Conservation (phyloP, 2,329 filamentous ascomycete genomes). For the Cadophora gregata region DNA sequence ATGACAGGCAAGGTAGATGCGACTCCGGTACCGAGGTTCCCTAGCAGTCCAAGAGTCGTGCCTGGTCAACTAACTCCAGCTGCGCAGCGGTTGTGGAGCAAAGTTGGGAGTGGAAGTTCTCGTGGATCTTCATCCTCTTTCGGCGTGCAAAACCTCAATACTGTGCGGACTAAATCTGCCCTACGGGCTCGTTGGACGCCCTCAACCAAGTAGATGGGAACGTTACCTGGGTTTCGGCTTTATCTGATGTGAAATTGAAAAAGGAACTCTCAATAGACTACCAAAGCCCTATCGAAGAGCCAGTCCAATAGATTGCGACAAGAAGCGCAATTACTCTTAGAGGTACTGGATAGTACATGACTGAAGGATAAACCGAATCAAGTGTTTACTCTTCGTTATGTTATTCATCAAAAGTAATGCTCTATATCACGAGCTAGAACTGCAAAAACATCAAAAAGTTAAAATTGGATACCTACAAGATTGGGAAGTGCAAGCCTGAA, state of each 20-base stretch:
- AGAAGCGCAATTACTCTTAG: not conserved
- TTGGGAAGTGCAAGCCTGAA: too few relatives aligned
- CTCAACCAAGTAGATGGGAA: constrained; percentile 24
- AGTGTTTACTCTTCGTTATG: too few relatives aligned
- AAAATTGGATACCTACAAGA: too few relatives aligned
- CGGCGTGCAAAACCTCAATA: constrained; percentile 38
- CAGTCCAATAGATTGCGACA: not conserved
- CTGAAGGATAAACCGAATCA: too few relatives aligned
- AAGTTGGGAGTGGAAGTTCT: constrained; percentile 55
- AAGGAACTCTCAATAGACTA: not conserved
- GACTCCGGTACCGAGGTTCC: constrained; percentile 72
- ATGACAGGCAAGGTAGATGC: constrained; percentile 63
- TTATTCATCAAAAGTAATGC: too few relatives aligned
- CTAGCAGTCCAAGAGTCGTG: constrained; percentile 64
- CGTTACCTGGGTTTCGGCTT: too few relatives aligned
- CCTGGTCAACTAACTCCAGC: constrained; percentile 72
- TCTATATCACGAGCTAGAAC: too few relatives aligned
- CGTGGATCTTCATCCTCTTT: constrained; percentile 40
- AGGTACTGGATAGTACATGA: too few relatives aligned
- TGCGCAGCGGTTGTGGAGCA: constrained; percentile 70
- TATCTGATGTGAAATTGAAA: constrained; percentile 1
- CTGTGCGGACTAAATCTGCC: constrained; percentile 39
- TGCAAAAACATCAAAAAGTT: too few relatives aligned
- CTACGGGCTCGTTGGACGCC: constrained; percentile 41
- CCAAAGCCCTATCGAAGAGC: not conserved